A percentile compares a stretch with the other conserved stretches of the same genome.
Evolutionary conservation across 1,284 basidiomycete species (phyloP).

Genomic region (Cerioporus squamosus): DNA sequence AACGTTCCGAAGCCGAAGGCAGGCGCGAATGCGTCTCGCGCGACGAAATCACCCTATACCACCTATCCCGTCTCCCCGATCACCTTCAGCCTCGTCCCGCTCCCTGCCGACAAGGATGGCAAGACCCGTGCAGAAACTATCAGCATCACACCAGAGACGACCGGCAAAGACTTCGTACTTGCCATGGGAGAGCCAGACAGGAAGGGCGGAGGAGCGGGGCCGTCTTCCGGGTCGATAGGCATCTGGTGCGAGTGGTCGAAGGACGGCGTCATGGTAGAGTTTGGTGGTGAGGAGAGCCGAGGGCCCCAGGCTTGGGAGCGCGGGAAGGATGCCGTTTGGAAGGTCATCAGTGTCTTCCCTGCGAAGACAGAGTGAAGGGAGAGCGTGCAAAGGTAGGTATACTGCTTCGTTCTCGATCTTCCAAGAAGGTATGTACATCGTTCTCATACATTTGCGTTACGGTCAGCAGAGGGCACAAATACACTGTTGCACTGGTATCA

Average conservation of each 20-base stretch:
- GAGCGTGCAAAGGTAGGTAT: constrained; percentile 5
- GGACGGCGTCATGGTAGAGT: constrained; percentile 82
- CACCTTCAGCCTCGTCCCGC: constrained; percentile 42
- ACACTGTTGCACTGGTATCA: neutral
- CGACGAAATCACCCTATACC: constrained; percentile 49
- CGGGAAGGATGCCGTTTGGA: constrained; percentile 81
- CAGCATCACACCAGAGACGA: constrained; percentile 52
- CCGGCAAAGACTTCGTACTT: constrained; percentile 77
- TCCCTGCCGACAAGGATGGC: constrained; percentile 43
- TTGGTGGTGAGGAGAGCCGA: constrained; percentile 74
- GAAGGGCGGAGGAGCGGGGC: constrained; percentile 85
- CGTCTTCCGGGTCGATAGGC: constrained; percentile 80
- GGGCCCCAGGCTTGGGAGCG: constrained; percentile 86
- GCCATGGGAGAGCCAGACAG: constrained; percentile 81
- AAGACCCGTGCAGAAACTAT: constrained; percentile 45
- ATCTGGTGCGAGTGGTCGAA: constrained; percentile 93
- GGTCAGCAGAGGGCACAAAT: neutral
- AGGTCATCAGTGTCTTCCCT: constrained; percentile 68
- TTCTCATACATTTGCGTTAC: constrained; percentile 9
- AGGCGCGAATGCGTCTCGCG: constrained; percentile 29
- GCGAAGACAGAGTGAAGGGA: constrained; percentile 28
- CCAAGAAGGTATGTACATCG: constrained; percentile 20
- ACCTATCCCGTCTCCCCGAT: constrained; percentile 59
- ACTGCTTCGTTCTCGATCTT: neutral
- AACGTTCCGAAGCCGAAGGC: constrained; percentile 50